Conservation (phyloP, 2,329 filamentous ascomycete genomes). For the Colletotrichum navitas region DNA sequence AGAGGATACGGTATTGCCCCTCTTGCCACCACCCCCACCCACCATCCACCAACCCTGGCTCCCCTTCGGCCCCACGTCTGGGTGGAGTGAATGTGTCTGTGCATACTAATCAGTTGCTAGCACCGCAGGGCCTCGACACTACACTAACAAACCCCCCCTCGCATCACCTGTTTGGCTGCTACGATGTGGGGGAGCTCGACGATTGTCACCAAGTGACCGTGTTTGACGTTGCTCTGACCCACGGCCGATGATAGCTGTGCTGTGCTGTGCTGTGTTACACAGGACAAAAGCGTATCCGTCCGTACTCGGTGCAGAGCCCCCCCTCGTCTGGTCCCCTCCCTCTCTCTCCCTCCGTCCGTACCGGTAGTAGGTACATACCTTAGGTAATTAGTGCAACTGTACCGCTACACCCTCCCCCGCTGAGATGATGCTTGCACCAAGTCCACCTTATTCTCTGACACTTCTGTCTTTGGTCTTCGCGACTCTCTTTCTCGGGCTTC, state of each 20-base stretch:
- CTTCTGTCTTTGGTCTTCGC: conserved; percentile 30
- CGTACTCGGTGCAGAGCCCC: not conserved
- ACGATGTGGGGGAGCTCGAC: conserved; percentile 17
- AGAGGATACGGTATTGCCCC: too few relatives aligned
- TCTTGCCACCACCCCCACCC: not conserved
- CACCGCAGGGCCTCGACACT: conserved; percentile 3
- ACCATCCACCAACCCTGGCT: not conserved
- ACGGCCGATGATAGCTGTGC: not conserved
- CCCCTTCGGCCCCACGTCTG: conserved; percentile 2
- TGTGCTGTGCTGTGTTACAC: too few relatives aligned
- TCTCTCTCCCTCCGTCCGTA: conserved; percentile 16
- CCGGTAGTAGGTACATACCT: not conserved
- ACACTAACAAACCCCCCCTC: conserved; percentile 4
- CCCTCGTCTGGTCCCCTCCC: conserved; percentile 7
- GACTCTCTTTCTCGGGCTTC: conserved; percentile 28
- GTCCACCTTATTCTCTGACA: conserved; percentile 20
- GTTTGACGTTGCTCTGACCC: conserved; percentile 29
- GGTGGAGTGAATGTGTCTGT: not conserved
- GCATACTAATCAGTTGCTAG: not conserved
- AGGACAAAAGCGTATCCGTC: not conserved
- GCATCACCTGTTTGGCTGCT: conserved; percentile 2
- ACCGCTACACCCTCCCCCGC: not conserved
- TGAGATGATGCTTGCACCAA: conserved; percentile 2
- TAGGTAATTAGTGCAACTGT: not conserved
- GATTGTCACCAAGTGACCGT: conserved; percentile 8